Evolutionary conservation across 2,329 filamentous ascomycete species (phyloP).

Genomic region (Eutypella sp.): DNA sequence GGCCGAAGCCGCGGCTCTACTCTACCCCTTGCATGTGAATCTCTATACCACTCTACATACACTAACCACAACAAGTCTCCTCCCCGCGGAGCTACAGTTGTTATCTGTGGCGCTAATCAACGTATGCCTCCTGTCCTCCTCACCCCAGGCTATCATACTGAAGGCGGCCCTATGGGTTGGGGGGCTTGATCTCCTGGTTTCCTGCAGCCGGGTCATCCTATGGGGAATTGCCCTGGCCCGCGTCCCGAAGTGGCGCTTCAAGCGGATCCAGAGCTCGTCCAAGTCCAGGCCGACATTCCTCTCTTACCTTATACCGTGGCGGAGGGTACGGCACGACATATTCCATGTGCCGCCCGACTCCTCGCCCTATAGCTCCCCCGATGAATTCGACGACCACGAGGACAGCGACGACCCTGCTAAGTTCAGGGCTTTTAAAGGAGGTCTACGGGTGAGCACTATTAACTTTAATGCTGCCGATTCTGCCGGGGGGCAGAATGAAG

Average conservation of each 20-base stretch:
- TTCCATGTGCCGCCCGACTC: conserved; percentile 26
- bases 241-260: conserved; percentile 87
- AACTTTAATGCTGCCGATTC: conserved; percentile 11
- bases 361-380: conserved; percentile 28
- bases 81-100: conserved; percentile 82
- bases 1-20: conserved; percentile 54
- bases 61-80: conserved; percentile 81
- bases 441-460: conserved; percentile 14
- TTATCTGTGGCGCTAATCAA: conserved; percentile 80
- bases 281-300: conserved; percentile 31
- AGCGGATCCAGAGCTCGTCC: conserved; percentile 41
- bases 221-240: conserved; percentile 84
- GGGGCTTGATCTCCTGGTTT: conserved; percentile 69
- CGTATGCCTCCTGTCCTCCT: conserved; percentile 68
- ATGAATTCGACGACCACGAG: conserved; percentile 24
- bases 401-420: conserved; percentile 18
- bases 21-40: conserved; percentile 82
- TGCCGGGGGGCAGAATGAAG: conserved; percentile 3
- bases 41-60: conserved; percentile 69
- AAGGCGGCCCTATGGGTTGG: conserved; percentile 82
- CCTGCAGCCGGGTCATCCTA: conserved; percentile 67
- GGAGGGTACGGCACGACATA: conserved; percentile 38
- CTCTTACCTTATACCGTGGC: conserved; percentile 40
- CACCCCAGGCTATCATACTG: conserved; percentile 79
- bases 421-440: conserved; percentile 5